A percentile compares a stretch with the other conserved stretches of the same genome.
phyloP scores from a whole-genome alignment of 371 early-diverging fungal species.

The Apophysomyces trapeziformis region DNA sequence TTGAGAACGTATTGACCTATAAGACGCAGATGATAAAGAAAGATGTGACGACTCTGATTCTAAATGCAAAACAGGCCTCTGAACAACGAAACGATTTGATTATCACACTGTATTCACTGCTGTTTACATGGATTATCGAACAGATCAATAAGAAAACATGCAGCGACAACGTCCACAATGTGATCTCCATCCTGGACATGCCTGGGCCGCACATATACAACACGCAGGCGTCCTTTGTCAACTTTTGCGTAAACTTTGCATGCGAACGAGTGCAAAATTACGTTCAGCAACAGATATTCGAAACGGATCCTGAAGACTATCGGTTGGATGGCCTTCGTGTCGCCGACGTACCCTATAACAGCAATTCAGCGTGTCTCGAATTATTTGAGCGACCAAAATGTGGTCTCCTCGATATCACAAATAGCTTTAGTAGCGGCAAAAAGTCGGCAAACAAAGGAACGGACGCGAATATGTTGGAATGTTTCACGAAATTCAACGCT shows the following conservation, averaged over 20 bases:
- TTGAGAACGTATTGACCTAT: conserved; percentile 55
- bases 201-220: conserved; percentile 49
- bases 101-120: conserved; percentile 27
- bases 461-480: conserved; percentile 35
- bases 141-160: conserved; percentile 31
- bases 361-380: conserved; percentile 44
- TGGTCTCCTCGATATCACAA: conserved; percentile 56
- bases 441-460: conserved; percentile 28
- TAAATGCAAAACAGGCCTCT: conserved; percentile 56
- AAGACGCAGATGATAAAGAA: conserved; percentile 40
- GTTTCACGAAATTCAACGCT: conserved; percentile 29
- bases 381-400: conserved; percentile 38
- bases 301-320: conserved; percentile 43
- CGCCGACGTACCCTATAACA: conserved; percentile 35
- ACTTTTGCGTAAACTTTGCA: conserved; percentile 76
- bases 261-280: conserved; percentile 77
- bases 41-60: conserved; percentile 60
- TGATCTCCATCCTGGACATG: conserved; percentile 72
- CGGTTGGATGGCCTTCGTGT: conserved; percentile 54
- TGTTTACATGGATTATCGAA: conserved; percentile 35
- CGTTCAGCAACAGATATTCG: conserved; percentile 63
- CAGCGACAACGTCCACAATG: conserved; percentile 61
- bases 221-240: conserved; percentile 61
- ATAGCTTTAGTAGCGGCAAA: conserved; percentile 18
- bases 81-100: conserved; percentile 36